These are phyloP conservation scores for Colletotrichum truncatum DNA, from an alignment of 2,329 filamentous ascomycete species.

Conservation along the genomic window DNA sequence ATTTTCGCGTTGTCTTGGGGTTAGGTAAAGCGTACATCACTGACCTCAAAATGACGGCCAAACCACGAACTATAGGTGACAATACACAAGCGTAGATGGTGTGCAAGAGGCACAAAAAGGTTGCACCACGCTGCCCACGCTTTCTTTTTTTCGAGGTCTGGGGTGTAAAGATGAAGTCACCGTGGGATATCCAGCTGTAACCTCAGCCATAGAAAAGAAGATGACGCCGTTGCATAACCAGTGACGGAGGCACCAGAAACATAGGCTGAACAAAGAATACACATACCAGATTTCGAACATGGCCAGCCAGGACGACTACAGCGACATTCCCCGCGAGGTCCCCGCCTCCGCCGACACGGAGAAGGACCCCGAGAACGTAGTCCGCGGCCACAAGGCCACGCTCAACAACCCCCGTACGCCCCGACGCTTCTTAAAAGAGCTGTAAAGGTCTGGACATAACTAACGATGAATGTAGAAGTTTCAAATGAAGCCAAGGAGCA, in stretches of 20 bases:
- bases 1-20: too few relatives aligned
- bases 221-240: too few relatives aligned
- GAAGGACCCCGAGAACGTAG: neutral
- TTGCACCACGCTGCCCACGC: too few relatives aligned
- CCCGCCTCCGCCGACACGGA: neutral
- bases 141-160: neutral
- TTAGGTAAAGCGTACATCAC: neutral
- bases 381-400: neutral
- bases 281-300: too few relatives aligned
- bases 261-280: too few relatives aligned
- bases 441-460: too few relatives aligned
- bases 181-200: neutral
- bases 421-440: too few relatives aligned
- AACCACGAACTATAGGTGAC: neutral
- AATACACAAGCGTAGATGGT: too few relatives aligned
- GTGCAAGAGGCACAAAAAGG: too few relatives aligned
- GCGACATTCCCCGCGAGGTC: neutral
- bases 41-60: neutral
- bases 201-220: neutral
- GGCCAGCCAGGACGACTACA: neutral
- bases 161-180: neutral
- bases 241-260: too few relatives aligned
- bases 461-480: neutral
- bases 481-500: neutral
- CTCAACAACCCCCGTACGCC: neutral